A percentile compares a stretch with the other conserved stretches of the same genome.
Conservation (phyloP, 306 rosid genomes). For the Lotus japonicus region DNA sequence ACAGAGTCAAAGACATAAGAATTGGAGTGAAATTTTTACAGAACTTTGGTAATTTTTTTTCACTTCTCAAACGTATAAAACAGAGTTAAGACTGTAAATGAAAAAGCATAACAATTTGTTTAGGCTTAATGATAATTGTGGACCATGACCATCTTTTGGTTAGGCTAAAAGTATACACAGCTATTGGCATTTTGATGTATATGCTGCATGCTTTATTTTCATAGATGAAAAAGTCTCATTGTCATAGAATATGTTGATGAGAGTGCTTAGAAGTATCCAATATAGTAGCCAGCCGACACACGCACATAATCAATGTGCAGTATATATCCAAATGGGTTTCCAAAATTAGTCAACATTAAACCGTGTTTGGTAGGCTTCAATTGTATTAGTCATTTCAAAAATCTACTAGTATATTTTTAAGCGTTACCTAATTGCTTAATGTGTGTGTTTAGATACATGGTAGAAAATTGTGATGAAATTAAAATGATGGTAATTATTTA, state of each 20-base stretch:
- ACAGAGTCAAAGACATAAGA: too few species aligned
- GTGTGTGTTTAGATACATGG: too few species aligned
- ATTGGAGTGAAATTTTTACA: too few species aligned
- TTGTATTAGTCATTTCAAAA: not conserved
- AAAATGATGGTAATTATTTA: too few species aligned
- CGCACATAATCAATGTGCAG: not conserved
- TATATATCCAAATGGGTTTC: not conserved
- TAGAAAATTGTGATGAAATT: too few species aligned
- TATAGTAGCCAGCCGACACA: not conserved
- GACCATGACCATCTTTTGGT: not conserved
- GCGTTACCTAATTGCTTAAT: too few species aligned
- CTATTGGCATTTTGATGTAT: too few species aligned
- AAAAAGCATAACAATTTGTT: too few species aligned
- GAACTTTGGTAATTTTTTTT: too few species aligned
- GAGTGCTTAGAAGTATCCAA: not conserved
- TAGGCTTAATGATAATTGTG: not conserved
- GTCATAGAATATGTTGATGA: not conserved
- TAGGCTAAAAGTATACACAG: not conserved
- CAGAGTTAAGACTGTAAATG: too few species aligned
- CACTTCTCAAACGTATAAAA: too few species aligned
- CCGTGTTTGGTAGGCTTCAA: not conserved
- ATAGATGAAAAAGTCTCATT: not conserved
- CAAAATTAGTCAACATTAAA: slow-evolving; percentile 2
- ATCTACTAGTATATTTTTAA: too few species aligned
- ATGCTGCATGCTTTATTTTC: not conserved